These are phyloP conservation scores for Coprinellus micaceus DNA, from an alignment of 768 basidiomycete species.

Conservation along the genomic window DNA sequence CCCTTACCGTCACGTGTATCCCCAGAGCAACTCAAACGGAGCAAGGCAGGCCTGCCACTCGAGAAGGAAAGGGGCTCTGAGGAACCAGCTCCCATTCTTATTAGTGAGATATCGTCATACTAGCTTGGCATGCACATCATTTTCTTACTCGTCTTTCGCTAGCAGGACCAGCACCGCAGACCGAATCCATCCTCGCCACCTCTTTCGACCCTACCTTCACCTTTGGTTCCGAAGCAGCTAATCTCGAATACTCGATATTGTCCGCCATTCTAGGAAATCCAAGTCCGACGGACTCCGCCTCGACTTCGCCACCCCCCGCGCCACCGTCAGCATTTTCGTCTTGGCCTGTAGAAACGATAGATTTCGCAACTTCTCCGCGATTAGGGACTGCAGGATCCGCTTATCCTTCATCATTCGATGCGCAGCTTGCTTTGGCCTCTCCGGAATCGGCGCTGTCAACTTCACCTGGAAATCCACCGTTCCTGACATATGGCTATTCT, in stretches of 20 bases:
- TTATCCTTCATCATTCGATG: conserved; percentile 34
- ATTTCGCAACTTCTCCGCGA: conserved; percentile 34
- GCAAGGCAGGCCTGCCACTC: conserved; percentile 34
- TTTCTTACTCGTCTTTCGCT: too few species aligned
- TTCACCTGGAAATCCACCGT: conserved; percentile 35
- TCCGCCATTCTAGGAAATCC: conserved; percentile 85
- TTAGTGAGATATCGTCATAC: conserved; percentile 18
- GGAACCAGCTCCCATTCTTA: conserved; percentile 12
- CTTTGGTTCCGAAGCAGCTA: conserved; percentile 88
- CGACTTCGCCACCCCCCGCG: conserved; percentile 38
- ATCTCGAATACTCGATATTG: conserved; percentile 92
- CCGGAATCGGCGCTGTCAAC: conserved; percentile 30
- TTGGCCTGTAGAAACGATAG: conserved; percentile 43
- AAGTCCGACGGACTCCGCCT: conserved; percentile 49
- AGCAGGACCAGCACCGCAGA: conserved; percentile 52
- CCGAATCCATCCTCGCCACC: conserved; percentile 58
- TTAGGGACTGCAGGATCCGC: conserved; percentile 25
- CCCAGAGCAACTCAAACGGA: conserved; percentile 48
- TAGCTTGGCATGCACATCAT: too few species aligned
- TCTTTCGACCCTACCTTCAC: conserved; percentile 59
- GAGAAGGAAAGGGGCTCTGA: conserved; percentile 20
- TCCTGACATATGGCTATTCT: conserved; percentile 46
- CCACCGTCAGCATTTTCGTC: conserved; percentile 33
- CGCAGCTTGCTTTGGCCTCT: conserved; percentile 34
- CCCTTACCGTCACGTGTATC: conserved; percentile 34